Base-by-base conservation (phyloP, 495 filamentous ascomycete genomes). In the Penicillium canescens region DNA sequence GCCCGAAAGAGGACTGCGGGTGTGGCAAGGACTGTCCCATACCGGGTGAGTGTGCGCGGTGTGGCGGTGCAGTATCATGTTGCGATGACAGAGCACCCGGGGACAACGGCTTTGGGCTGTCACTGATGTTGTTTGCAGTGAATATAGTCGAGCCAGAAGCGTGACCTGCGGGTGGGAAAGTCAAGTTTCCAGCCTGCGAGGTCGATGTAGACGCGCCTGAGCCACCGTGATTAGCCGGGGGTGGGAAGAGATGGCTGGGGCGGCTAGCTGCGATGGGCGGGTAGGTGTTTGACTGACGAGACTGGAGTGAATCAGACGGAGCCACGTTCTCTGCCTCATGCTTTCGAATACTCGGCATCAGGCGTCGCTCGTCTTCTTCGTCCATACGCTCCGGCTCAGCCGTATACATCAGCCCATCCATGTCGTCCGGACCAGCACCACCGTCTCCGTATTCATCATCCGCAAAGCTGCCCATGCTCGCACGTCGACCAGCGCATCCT, bases 401-500 rank as follows among this genome's bases (percentile, higher is more conserved):
- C 18, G 49, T 51, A 38, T 87, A 90, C 54, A 86, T 74, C 13
- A 94, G 73, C 14, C 89, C 90, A 54, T 90, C 80, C 90, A 96
- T 92, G 49, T 77, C 75, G 36, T 90, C 87, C 86, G 36, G 85
- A 57, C 50, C 50, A 58, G 55, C 36, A 59, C 26, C 49, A 31
- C 65, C 63, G 33, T 87, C 88, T 1, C 78, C 80, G 42, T 82
- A 82, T 44, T 91, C 87, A 41, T 92, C 93, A 41, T 95, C 91
- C 12, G 84, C 86, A 65, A 92, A 94, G 66, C 91, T 87, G 21
- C 89, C 88, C 81, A 92, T 87, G 64, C 90, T 98, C 21, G 88
- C 82, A 52, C 94, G 77, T 42, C 94, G 82, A 40, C 94, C 94
- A 20, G 95, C 94, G 67, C 94, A 99, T 28, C 94, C 94, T 26